Evolutionary conservation across 768 basidiomycete species (phyloP).

Genomic region (Macrolepiota dolichaula): DNA sequence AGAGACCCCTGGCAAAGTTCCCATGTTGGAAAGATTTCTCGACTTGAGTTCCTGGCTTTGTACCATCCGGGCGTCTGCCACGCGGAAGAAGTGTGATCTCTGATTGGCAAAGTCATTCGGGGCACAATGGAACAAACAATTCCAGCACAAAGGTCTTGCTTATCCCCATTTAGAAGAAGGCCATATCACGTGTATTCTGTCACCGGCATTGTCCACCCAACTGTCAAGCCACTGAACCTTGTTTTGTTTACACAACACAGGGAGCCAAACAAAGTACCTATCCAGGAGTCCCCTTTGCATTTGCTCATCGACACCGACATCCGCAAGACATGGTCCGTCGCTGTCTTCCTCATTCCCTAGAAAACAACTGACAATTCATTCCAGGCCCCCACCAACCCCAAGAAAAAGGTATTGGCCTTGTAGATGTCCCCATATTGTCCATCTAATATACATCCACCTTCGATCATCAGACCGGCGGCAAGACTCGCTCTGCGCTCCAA

Average conservation of each 20-base stretch:
- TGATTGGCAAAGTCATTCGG: neutral
- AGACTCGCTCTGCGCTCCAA: conserved; percentile 93
- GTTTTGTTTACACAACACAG: conserved; percentile 41
- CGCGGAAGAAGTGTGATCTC: neutral
- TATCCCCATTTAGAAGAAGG: too few relatives aligned
- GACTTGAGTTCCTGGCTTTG: neutral
- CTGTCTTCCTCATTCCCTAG: conserved; percentile 7
- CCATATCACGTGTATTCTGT: neutral
- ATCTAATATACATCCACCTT: conserved; percentile 4
- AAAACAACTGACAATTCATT: neutral
- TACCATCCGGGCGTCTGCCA: neutral
- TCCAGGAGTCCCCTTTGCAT: conserved; percentile 16
- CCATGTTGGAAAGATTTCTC: neutral
- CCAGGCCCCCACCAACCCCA: conserved; percentile 47
- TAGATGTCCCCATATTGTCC: neutral
- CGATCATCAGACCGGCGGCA: conserved; percentile 57
- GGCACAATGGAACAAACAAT: conserved; percentile 22
- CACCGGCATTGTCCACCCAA: conserved; percentile 29
- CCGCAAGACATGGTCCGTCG: conserved; percentile 68
- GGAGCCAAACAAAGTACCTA: conserved; percentile 31
- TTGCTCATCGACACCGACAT: conserved; percentile 56
- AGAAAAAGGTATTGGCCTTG: conserved; percentile 51
- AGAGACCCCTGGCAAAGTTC: neutral
- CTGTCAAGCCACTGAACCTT: conserved; percentile 61
- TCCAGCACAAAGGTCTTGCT: conserved; percentile 31